These are phyloP conservation scores for Cryphonectria carpinicola DNA, from an alignment of 2,329 filamentous ascomycete species.

Conservation along the genomic window DNA sequence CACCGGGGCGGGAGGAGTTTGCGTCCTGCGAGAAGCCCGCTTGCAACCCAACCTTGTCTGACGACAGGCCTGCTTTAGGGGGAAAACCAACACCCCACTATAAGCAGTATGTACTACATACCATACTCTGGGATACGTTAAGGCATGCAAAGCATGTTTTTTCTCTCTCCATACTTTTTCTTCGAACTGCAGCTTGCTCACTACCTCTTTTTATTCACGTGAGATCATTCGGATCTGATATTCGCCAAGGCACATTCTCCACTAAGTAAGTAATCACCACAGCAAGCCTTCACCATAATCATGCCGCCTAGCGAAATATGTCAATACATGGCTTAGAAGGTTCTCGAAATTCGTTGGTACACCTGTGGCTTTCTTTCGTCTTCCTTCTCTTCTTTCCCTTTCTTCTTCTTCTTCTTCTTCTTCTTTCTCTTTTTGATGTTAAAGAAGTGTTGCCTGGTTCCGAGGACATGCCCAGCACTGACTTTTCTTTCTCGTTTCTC, in stretches of 20 bases:
- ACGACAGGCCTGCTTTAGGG: not conserved
- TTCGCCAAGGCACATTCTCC: not conserved
- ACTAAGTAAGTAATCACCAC: not conserved
- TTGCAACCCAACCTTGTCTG: not conserved
- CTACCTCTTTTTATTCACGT: not conserved
- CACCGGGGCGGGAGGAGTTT: too few species aligned
- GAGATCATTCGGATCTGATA: not conserved
- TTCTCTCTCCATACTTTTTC: too few species aligned
- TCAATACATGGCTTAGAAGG: not conserved
- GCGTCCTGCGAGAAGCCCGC: not conserved
- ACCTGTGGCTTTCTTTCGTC: not conserved
- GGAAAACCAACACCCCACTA: not conserved
- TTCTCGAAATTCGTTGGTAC: not conserved
- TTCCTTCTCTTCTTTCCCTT: too few species aligned
- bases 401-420: not conserved
- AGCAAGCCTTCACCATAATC: not conserved
- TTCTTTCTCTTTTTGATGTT: not conserved
- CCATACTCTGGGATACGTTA: not conserved
- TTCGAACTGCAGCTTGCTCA: not conserved
- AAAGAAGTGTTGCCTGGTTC: too few species aligned
- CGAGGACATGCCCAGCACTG: too few species aligned
- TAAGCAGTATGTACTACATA: not conserved
- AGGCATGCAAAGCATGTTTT: not conserved
- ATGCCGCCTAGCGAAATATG: not conserved
- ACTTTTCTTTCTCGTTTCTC: too few species aligned